A percentile compares a stretch with the other conserved stretches of the same genome.
Conservation (phyloP, 768 basidiomycete species). For the Lepiota brunneoincarnata region DNA sequence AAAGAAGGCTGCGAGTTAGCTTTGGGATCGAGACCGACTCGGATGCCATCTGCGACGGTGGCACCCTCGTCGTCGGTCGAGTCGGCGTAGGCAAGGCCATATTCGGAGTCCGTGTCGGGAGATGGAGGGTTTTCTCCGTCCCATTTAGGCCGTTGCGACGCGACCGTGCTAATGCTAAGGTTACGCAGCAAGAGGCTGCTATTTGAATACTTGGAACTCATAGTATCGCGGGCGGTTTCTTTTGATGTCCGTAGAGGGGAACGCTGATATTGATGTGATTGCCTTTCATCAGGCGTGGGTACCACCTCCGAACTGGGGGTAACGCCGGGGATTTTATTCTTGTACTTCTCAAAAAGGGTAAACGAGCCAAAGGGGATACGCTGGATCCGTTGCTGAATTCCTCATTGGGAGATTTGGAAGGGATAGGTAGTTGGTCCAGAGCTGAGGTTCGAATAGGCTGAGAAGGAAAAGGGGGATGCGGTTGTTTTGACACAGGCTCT, state of each 20-base stretch:
- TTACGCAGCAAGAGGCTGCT: slow-evolving; percentile 6
- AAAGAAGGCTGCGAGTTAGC: slow-evolving; percentile 9
- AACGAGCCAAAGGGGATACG: slow-evolving; percentile 14
- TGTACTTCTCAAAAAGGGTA: slow-evolving; percentile 61
- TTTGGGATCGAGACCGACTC: not conserved
- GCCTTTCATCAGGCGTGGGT: not conserved
- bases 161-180: slow-evolving; percentile 16
- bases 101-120: slow-evolving; percentile 39
- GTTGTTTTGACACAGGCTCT: slow-evolving; percentile 13
- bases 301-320: slow-evolving; percentile 9
- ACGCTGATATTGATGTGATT: not conserved
- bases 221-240: not conserved
- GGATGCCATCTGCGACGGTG: too few species aligned
- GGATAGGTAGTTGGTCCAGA: slow-evolving; percentile 4
- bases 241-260: slow-evolving; percentile 4
- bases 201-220: slow-evolving; percentile 5
- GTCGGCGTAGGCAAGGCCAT: slow-evolving; percentile 51
- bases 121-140: slow-evolving; percentile 18
- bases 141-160: slow-evolving; percentile 12
- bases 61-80: slow-evolving; percentile 43
- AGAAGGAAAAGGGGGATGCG: slow-evolving; percentile 24
- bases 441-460: slow-evolving; percentile 14
- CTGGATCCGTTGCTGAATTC: slow-evolving; percentile 10
- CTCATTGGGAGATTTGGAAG: slow-evolving; percentile 7
- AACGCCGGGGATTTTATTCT: slow-evolving; percentile 31